Conservation (phyloP, 75 land plant genomes). For the Gnetum montanum region DNA sequence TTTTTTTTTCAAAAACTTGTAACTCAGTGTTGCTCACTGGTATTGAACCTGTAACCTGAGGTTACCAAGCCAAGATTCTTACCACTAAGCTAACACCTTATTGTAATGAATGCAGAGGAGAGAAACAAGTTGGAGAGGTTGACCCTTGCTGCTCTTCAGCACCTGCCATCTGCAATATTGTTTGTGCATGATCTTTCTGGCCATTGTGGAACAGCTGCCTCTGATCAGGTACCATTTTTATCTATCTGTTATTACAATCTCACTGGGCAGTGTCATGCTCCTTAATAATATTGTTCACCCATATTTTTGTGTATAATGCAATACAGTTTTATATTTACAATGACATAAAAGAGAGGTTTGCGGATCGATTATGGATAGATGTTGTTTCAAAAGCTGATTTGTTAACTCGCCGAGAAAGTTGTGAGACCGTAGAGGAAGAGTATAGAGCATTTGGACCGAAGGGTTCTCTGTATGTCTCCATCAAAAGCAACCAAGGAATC, state of each 20-base stretch:
- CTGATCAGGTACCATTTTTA: conserved; percentile 65
- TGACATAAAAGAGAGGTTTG: conserved; percentile 71
- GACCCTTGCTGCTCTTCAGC: conserved; percentile 88
- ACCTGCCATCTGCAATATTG: conserved; percentile 88
- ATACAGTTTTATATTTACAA: conserved; percentile 63
- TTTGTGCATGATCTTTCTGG: conserved; percentile 97
- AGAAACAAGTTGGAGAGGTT: conserved; percentile 95
- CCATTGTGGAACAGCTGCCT: conserved; percentile 83
- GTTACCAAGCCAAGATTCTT: too few relatives aligned
- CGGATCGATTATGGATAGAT: conserved; percentile 79
- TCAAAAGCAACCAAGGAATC: conserved; percentile 47
- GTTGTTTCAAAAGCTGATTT: conserved; percentile 94
- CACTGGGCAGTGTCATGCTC: too few relatives aligned
- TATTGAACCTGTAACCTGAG: too few relatives aligned
- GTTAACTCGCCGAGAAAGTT: conserved; percentile 16
- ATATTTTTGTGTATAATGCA: background rate
- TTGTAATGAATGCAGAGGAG: conserved; percentile 64
- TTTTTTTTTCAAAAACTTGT: too few relatives aligned
- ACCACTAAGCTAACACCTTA: too few relatives aligned
- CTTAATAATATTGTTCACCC: background rate
- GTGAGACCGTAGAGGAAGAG: conserved; percentile 29
- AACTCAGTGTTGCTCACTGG: too few relatives aligned
- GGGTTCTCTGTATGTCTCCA: conserved; percentile 75
- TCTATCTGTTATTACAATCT: background rate
- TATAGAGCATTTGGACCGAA: conserved; percentile 67